These are phyloP conservation scores for Fusarium protoensiforme DNA, from an alignment of 2,329 filamentous ascomycete species.

Conservation along the genomic window DNA sequence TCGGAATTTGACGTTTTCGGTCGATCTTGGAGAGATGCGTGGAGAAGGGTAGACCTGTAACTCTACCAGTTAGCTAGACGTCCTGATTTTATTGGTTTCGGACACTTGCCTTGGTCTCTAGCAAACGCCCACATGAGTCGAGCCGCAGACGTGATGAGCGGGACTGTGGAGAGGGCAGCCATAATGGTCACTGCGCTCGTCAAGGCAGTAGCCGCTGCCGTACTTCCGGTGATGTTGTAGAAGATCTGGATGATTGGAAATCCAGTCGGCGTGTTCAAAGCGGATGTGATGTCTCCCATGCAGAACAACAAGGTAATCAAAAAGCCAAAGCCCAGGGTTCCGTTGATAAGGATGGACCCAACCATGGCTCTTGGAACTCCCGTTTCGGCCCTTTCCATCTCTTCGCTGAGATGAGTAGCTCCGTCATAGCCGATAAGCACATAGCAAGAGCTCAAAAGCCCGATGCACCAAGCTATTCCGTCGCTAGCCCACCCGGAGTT, in stretches of 20 bases:
- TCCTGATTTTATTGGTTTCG: not conserved
- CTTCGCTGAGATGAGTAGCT: conserved; percentile 31
- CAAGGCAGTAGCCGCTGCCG: not conserved
- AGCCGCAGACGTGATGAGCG: conserved; percentile 22
- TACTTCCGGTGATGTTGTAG: conserved; percentile 19
- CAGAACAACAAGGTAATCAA: conserved; percentile 25
- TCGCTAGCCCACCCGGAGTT: conserved; percentile 7
- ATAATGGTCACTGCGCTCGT: conserved; percentile 13
- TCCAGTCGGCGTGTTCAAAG: conserved; percentile 15
- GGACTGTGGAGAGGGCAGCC: conserved; percentile 20
- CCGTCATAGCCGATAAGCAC: conserved; percentile 32
- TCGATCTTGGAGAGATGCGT: not conserved
- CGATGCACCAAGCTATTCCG: conserved; percentile 31
- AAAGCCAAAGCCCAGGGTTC: conserved; percentile 21
- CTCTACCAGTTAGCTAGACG: too few species aligned
- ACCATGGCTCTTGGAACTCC: conserved; percentile 30
- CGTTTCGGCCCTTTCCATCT: conserved; percentile 25
- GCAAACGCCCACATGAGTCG: conserved; percentile 37
- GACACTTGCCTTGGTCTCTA: conserved; percentile 21
- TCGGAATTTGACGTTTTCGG: not conserved
- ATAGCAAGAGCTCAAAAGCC: conserved; percentile 32
- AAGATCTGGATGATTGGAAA: conserved; percentile 35
- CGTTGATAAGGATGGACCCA: conserved; percentile 17
- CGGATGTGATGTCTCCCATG: conserved; percentile 20
- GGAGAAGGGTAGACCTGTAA: not conserved